Evolutionary conservation across 1,284 basidiomycete species (phyloP).

Genomic region (Sanghuangporus baumii): DNA sequence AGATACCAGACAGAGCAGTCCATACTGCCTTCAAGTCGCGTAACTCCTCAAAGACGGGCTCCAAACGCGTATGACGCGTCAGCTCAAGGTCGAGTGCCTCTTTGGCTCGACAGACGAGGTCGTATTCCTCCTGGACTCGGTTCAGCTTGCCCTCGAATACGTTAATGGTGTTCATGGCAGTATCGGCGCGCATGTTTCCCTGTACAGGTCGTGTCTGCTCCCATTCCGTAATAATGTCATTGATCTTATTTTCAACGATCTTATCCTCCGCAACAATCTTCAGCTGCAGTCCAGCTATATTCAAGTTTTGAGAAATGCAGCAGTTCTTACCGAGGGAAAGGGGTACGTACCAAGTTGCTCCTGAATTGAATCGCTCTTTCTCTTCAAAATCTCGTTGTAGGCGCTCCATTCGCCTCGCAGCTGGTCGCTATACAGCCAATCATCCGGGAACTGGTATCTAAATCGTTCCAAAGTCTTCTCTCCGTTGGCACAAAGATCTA

Average conservation of each 20-base stretch:
- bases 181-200: constrained; percentile 92
- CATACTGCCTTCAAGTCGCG: constrained; percentile 97
- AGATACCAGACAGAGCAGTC: constrained; percentile 97
- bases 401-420: constrained; percentile 97
- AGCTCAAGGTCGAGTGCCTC: constrained; percentile 95
- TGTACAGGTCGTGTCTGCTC: constrained; percentile 94
- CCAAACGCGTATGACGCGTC: constrained; percentile 84
- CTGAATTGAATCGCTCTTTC: constrained; percentile 98
- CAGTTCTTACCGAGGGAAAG: background rate
- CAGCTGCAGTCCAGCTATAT: constrained; percentile 84
- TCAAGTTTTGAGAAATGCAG: background rate
- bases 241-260: constrained; percentile 92
- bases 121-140: constrained; percentile 89
- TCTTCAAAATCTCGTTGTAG: constrained; percentile 94
- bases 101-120: constrained; percentile 91
- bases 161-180: constrained; percentile 92
- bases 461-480: constrained; percentile 98
- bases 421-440: constrained; percentile 99
- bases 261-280: constrained; percentile 99
- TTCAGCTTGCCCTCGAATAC: constrained; percentile 89
- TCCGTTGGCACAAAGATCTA: constrained; percentile 88
- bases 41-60: constrained; percentile 92
- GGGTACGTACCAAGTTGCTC: constrained; percentile 80
- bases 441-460: constrained; percentile 92
- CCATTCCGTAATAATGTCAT: constrained; percentile 89